Evolutionary conservation across 306 rosid species (phyloP), one percentile per base, ranked within the genome.

Genomic region (Arachis stenosperma): DNA sequence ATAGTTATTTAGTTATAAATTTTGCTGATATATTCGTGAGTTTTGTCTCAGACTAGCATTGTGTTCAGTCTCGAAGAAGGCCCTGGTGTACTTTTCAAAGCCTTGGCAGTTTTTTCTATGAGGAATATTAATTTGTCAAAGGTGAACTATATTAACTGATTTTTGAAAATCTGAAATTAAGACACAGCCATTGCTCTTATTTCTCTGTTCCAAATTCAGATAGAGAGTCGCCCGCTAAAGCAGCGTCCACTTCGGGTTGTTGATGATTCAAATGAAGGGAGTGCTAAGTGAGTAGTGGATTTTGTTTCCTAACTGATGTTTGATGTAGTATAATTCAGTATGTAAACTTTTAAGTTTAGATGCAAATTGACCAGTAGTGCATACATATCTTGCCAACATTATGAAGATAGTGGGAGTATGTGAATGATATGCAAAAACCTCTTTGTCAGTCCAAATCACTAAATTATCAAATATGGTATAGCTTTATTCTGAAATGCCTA

Each of bases 41-140:
- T 55, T 67, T 73, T 61, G 44, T 69, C 74, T 73, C 84, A 93
- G 98, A 93, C 98, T 27, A 90, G 97, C 78, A 68, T 93, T 63
- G 98, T 87, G 71, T 90, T 93, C 83, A 80, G 92, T 61, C 83
- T 93, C 43, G 92, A 90, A 83, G 96, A 89, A 86, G 97, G 97
- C 42, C 93, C 93, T 0, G 98, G 97, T 43, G 86, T 86, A 41
- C 92, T 93, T 54, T 90, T 93, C 75, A 93, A 93, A 84, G 98
- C 97, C 70, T 73, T 93, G 69, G 90, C 98, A 40, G 90, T 90
- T 63, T 93, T 93, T 83, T 83, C 96, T 68, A 62, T 90, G 62
- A 86, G 98, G 70, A 81, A 83, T 56, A 88, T 93, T 80, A 89
- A 79, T 83, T 82, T 93, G 80, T 71, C 86, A 42, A 93, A 90